A percentile compares a stretch with the other conserved stretches of the same genome.
Conservation (phyloP, 148 eudicot species). For the Mesembryanthemum crystallinum region DNA sequence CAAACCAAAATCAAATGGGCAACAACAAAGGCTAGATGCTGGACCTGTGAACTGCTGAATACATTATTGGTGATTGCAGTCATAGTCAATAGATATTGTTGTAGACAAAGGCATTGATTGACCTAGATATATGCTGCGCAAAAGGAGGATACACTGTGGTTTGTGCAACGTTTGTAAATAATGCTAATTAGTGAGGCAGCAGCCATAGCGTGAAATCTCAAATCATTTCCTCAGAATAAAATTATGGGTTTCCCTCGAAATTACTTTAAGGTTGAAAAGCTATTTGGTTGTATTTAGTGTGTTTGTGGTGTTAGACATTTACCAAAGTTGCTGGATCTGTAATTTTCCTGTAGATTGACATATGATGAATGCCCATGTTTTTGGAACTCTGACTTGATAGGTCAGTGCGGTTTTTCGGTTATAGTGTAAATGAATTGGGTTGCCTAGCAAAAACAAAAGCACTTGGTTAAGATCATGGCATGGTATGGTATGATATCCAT, state of each 20-base stretch:
- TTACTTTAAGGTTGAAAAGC: conserved; percentile 5
- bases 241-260: conserved; percentile 13
- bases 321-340: conserved; percentile 9
- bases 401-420: not conserved
- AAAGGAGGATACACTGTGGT: conserved; percentile 19
- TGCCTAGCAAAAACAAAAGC: too few species aligned
- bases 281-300: conserved; percentile 26
- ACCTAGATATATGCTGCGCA: conserved; percentile 21
- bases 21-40: conserved; percentile 13
- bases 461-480: not conserved
- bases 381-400: not conserved
- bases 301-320: conserved; percentile 9
- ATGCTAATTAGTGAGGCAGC: conserved; percentile 33
- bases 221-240: conserved; percentile 28
- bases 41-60: conserved; percentile 32
- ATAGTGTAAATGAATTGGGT: not conserved
- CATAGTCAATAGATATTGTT: conserved; percentile 27
- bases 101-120: conserved; percentile 24
- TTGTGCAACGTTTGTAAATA: conserved; percentile 26
- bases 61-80: conserved; percentile 16
- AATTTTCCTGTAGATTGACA: conserved; percentile 12
- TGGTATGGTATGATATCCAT: not conserved
- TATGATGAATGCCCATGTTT: conserved; percentile 10
- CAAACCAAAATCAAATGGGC: conserved; percentile 19
- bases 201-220: conserved; percentile 26